A percentile compares a stretch with the other conserved stretches of the same genome.
These are phyloP conservation scores for Fraxinus greggii DNA, from an alignment of 305 asterid genomes.

Conservation along the genomic window DNA sequence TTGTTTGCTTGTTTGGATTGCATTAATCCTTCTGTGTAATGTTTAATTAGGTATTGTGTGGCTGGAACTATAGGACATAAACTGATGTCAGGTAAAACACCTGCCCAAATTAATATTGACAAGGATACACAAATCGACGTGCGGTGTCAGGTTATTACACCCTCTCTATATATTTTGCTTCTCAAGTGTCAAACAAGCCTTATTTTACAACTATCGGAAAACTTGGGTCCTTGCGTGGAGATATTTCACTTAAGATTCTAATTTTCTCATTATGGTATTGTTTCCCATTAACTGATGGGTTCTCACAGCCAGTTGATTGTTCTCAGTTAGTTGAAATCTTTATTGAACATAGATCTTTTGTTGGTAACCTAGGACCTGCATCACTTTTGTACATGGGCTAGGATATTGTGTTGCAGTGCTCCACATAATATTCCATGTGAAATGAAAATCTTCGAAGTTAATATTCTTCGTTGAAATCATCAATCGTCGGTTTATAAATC, in stretches of 20 bases:
- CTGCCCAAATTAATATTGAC: slow-evolving; percentile 58
- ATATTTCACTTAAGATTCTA: background rate
- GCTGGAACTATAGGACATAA: slow-evolving; percentile 82
- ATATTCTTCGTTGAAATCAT: background rate
- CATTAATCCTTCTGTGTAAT: slow-evolving; percentile 20
- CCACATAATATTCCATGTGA: background rate
- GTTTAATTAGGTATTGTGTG: slow-evolving; percentile 59
- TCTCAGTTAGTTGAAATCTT: background rate
- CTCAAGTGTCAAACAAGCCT: background rate
- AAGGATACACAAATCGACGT: slow-evolving; percentile 65
- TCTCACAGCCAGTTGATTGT: background rate
- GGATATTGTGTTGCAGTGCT: background rate
- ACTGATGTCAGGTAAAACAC: slow-evolving; percentile 73
- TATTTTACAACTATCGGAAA: background rate
- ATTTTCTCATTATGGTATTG: background rate
- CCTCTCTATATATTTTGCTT: slow-evolving; percentile 9
- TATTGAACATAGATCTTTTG: background rate
- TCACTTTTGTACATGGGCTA: background rate
- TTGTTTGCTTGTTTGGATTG: slow-evolving; percentile 11
- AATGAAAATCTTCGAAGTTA: background rate
- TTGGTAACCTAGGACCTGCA: background rate
- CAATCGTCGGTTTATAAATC: background rate
- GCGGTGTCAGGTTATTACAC: slow-evolving; percentile 74
- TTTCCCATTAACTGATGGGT: background rate
- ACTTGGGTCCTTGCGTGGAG: background rate